Conservation (phyloP, 306 rosid species). For the Bauhinia variegata region DNA sequence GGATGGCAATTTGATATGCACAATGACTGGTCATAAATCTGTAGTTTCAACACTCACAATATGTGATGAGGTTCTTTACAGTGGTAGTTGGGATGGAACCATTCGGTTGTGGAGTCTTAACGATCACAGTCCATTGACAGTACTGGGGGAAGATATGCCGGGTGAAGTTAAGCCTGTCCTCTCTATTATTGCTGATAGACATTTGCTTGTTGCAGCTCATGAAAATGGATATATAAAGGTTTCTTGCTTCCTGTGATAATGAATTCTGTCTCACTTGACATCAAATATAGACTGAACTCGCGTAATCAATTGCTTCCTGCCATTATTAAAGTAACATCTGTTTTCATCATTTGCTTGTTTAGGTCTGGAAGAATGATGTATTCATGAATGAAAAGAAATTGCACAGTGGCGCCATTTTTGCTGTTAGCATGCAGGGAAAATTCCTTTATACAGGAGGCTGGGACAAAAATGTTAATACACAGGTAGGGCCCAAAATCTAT, state of each 20-base stretch:
- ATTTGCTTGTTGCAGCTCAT: conserved; percentile 72
- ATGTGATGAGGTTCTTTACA: conserved; percentile 77
- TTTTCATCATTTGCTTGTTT: conserved; percentile 37
- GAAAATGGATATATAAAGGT: conserved; percentile 91
- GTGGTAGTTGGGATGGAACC: conserved; percentile 99
- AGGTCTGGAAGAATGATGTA: conserved; percentile 88
- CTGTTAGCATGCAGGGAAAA: conserved; percentile 61
- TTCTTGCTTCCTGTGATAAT: conserved; percentile 39
- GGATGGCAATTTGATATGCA: conserved; percentile 72
- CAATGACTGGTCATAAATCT: conserved; percentile 85
- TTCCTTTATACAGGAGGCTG: conserved; percentile 86
- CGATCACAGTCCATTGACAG: conserved; percentile 79
- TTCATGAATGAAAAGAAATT: conserved; percentile 56
- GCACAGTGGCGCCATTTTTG: conserved; percentile 76
- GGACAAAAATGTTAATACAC: conserved; percentile 79
- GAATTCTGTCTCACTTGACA: conserved; percentile 26
- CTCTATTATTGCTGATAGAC: conserved; percentile 57
- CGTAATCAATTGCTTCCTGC: conserved; percentile 14
- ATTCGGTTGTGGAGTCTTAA: conserved; percentile 85
- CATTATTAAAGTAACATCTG: conserved; percentile 29
- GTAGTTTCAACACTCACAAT: conserved; percentile 79
- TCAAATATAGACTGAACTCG: conserved; percentile 27
- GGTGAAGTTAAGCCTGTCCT: conserved; percentile 62
- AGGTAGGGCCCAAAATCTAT: conserved; percentile 61
- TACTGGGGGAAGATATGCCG: conserved; percentile 67